phyloP scores from a whole-genome alignment of 768 basidiomycete genomes.

The Xanthoconium purpureum region DNA sequence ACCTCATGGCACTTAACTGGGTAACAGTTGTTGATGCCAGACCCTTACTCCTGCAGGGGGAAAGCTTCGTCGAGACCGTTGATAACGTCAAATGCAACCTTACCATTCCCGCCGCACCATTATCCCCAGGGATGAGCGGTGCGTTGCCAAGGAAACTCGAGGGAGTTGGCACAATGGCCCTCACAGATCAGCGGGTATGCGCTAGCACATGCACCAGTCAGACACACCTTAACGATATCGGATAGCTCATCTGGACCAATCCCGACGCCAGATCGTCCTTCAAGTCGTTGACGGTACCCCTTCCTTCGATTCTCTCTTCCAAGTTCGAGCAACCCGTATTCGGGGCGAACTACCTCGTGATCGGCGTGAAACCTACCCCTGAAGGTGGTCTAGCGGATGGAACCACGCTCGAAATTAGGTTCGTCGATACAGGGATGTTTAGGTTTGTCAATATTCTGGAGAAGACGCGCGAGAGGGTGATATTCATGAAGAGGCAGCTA shows the following conservation, averaged over 20 bases:
- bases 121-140: constrained; percentile 50
- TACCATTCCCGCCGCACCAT: constrained; percentile 51
- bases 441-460: constrained; percentile 69
- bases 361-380: constrained; percentile 64
- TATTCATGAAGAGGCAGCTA: constrained; percentile 67
- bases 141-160: constrained; percentile 52
- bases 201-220: not conserved
- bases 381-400: constrained; percentile 66
- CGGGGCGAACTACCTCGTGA: constrained; percentile 59
- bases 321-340: constrained; percentile 77
- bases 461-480: constrained; percentile 72
- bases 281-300: constrained; percentile 51
- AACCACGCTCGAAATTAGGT: constrained; percentile 63
- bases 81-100: constrained; percentile 61
- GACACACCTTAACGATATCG: constrained; percentile 5
- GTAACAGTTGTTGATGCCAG: constrained; percentile 56
- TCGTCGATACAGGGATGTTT: constrained; percentile 67
- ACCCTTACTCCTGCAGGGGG: constrained; percentile 63
- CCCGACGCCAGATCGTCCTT: constrained; percentile 34
- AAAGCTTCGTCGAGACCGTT: constrained; percentile 54
- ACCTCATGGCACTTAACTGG: constrained; percentile 76
- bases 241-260: constrained; percentile 62
- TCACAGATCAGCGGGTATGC: constrained; percentile 74
- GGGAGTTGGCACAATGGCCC: constrained; percentile 53
- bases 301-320: constrained; percentile 62